Percentiles rank a stretch among this genome's conserved stretches.
phyloP scores from a whole-genome alignment of 768 basidiomycete genomes.

The Termitomyces bulborhizus region DNA sequence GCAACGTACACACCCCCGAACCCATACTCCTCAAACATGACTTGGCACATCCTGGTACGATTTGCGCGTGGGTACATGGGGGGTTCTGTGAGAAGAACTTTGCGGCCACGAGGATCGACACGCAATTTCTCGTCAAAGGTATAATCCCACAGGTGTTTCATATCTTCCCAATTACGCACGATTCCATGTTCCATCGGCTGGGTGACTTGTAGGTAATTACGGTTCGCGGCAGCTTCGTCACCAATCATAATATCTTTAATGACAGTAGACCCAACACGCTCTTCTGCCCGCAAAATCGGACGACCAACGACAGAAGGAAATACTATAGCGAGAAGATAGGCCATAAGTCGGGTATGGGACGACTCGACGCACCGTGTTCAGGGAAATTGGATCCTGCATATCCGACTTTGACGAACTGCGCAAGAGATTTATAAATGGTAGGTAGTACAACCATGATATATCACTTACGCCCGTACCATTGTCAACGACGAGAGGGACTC shows the following conservation, averaged over 20 bases:
- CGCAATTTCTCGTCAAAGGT: conserved; percentile 95
- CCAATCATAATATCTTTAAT: conserved; percentile 99
- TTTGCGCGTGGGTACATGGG: conserved; percentile 98
- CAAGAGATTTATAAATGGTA: conserved; percentile 7
- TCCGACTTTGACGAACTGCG: conserved; percentile 85
- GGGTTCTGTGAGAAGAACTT: conserved; percentile 93
- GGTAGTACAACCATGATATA: background rate
- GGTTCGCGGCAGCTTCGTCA: conserved; percentile 90
- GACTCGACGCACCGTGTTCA: conserved; percentile 61
- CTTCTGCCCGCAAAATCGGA: conserved; percentile 95
- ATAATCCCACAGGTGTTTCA: conserved; percentile 97
- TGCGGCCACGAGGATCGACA: conserved; percentile 79
- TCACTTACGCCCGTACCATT: conserved; percentile 80
- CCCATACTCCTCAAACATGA: conserved; percentile 99
- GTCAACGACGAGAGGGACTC: conserved; percentile 69
- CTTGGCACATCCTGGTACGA: conserved; percentile 89
- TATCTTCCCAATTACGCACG: conserved; percentile 98
- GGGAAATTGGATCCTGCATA: conserved; percentile 94
- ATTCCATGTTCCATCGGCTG: conserved; percentile 99
- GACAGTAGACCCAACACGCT: conserved; percentile 76
- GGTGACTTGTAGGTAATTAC: conserved; percentile 93
- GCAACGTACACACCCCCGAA: conserved; percentile 96
- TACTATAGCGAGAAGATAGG: conserved; percentile 36
- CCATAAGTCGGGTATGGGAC: background rate
- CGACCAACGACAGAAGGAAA: conserved; percentile 97